Base-by-base conservation (phyloP, 2,329 filamentous ascomycete species). In the Diaporthe australafricana region DNA sequence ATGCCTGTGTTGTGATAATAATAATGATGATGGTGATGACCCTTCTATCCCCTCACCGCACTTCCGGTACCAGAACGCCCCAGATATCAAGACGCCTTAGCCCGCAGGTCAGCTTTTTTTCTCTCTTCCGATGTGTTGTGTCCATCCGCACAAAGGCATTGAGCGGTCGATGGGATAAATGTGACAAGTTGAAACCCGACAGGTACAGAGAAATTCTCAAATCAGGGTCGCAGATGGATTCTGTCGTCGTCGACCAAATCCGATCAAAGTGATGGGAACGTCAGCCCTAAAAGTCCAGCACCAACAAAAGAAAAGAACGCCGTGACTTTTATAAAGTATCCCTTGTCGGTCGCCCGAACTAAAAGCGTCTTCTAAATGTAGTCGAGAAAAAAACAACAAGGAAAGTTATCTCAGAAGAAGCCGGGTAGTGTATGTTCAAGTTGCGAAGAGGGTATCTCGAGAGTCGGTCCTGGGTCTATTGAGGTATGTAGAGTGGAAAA, bases 291-390 rank as follows among this genome's bases (percentile, higher is more conserved):
- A 27, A 63, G n/a, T 20, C n/a, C n/a, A 69, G 30, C 35, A 22
- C 35, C 70, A 68, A 56, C 27, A 69, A 11, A 42, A 55, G 45
- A 73, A 73, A 56, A 52, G 12, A 53, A 72, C 52, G 52, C 66
- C 65, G n/a, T 55, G 45, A 63, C 22, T 53, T 69, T 73, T 57
- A 52, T 42, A 66, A 71, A 48, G 32, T 30, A 47, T 60, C 42
- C 70, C 57, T 66, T 73, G 57, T 73, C 72, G 72, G 72, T 73
- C 53, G 72, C 72, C 72, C 72, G 72, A 72, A 60, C 55, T 66
- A 72, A 72, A 70, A 69, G 67, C 65, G 62, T 72, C 69, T 72
- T 73, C 57, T 72, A 73, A 48, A 45, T 68, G 57, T 63, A 62
- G 60, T 48, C 47, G 32, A 65, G 60, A 63, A 17, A 65, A 62